Base-by-base conservation (phyloP, 345 rosid genomes). In the Turnera subulata region DNA sequence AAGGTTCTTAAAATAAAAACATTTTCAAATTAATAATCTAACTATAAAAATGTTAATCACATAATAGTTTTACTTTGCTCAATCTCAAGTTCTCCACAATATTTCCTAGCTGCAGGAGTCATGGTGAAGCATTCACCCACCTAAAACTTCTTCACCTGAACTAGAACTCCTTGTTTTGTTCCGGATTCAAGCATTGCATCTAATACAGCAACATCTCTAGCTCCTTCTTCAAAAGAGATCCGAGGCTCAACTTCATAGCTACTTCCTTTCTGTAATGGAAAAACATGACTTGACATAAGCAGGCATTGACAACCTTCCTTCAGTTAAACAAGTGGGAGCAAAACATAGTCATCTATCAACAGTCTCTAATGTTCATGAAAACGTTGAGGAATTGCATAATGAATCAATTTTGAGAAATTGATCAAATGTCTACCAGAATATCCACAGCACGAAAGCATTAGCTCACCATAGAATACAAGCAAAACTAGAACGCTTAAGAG, bases 171-270 rank as follows among this genome's bases (percentile, higher is more conserved):
- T 51, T 67, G 61, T 45, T 76, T 89, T 24, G 53, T 63, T 65
- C 89, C 95, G 29, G 99, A 92, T 67, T 89, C 96, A 14, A 92
- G 95, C 99, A 89, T 89, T 37, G 98, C 96, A 32, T 84, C 95
- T 6, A 92, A 73, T 56, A 89, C 77, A 44, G 97, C 94, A 51
- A 87, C 82, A 26, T 92, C 98, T 71, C 93, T 80, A 50, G 97
- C 97, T 53, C 98, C 97, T 85, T 92, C 97, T 24, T 76, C 25
- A 45, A 67, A 89, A 19, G 93, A 84, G 65, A 79, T 68, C 46
- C 95, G 93, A 13, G 86, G 77, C 51, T 89, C 98, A 45, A 75
- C 72, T 63, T 76, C 76, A 25, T 76, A 74, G 52, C 26, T 64
- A 15, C 65, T 72, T 42, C 65, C 84, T 76, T 73, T 76, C 86